Percentiles rank a stretch among this genome's conserved stretches.
Conservation (phyloP, 177 flowering plant species). For the Vitis hybrid region DNA sequence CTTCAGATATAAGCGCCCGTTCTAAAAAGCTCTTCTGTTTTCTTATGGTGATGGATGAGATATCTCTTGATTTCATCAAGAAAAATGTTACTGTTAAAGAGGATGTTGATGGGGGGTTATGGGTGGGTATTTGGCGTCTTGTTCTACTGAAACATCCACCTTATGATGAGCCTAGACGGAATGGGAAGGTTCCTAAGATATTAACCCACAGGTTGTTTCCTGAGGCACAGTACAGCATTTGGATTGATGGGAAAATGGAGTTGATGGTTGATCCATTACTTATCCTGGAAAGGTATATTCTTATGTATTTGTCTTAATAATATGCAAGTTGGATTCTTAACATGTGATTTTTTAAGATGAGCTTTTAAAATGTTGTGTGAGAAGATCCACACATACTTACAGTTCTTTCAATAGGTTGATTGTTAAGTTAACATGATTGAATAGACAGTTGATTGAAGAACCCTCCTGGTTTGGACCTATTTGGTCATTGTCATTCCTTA, state of each 20-base stretch:
- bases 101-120: slow-evolving; percentile 63
- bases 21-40: slow-evolving; percentile 87
- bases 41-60: slow-evolving; percentile 90
- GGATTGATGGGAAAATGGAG: slow-evolving; percentile 99
- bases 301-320: background rate
- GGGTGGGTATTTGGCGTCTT: slow-evolving; percentile 98
- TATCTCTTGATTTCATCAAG: slow-evolving; percentile 65
- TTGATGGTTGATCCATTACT: slow-evolving; percentile 89
- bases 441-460: background rate
- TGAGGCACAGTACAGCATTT: slow-evolving; percentile 87
- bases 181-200: slow-evolving; percentile 97
- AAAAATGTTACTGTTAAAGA: slow-evolving; percentile 61
- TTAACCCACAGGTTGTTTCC: slow-evolving; percentile 92
- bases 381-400: no score
- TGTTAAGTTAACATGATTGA: background rate
- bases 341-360: no score
- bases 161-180: slow-evolving; percentile 94
- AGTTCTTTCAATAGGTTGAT: background rate
- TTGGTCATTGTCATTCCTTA: background rate
- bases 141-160: slow-evolving; percentile 70
- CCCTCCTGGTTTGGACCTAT: background rate
- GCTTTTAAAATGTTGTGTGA: no score
- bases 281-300: slow-evolving; percentile 76
- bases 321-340: background rate
- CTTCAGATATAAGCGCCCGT: slow-evolving; percentile 74